Conservation (phyloP, 1,284 basidiomycete species). For the Ceratobasidium sp. region DNA sequence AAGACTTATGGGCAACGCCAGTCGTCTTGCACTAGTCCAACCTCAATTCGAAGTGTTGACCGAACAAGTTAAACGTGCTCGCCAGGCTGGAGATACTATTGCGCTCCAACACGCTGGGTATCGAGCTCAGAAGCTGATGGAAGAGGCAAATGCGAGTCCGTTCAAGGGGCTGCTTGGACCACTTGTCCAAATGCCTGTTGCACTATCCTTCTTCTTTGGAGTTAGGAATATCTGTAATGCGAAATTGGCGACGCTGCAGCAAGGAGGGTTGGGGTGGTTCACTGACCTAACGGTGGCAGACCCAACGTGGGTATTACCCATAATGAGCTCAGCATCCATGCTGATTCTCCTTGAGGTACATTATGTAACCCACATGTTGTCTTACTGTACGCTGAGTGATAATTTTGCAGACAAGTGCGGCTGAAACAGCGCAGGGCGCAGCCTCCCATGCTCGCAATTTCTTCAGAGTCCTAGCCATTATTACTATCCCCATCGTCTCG, state of each 20-base stretch:
- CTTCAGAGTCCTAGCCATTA: slow-evolving; percentile 70
- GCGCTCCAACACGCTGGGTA: slow-evolving; percentile 66
- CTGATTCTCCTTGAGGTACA: slow-evolving; percentile 78
- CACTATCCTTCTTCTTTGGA: slow-evolving; percentile 88
- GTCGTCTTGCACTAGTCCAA: slow-evolving; percentile 74
- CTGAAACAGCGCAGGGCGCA: slow-evolving; percentile 62
- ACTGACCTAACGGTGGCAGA: slow-evolving; percentile 83
- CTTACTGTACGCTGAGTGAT: slow-evolving; percentile 52
- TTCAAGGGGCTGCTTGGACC: slow-evolving; percentile 68
- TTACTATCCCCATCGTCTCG: slow-evolving; percentile 66
- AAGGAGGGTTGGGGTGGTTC: slow-evolving; percentile 82
- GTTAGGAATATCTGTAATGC: slow-evolving; percentile 76
- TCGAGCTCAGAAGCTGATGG: slow-evolving; percentile 72
- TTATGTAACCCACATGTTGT: slow-evolving; percentile 27
- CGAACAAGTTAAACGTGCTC: slow-evolving; percentile 62
- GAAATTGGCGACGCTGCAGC: slow-evolving; percentile 77
- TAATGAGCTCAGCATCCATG: slow-evolving; percentile 70
- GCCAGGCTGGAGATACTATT: slow-evolving; percentile 62
- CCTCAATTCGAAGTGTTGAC: slow-evolving; percentile 69
- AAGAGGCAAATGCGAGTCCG: slow-evolving; percentile 76
- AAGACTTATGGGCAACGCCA: slow-evolving; percentile 71
- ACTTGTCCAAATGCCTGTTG: slow-evolving; percentile 80
- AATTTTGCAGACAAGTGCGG: slow-evolving; percentile 55
- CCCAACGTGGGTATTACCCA: slow-evolving; percentile 82
- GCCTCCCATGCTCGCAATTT: slow-evolving; percentile 79